A percentile compares a stretch with the other conserved stretches of the same genome.
These are phyloP conservation scores for Daedaleopsis nitida DNA, from an alignment of 768 basidiomycete species.

Conservation along the genomic window DNA sequence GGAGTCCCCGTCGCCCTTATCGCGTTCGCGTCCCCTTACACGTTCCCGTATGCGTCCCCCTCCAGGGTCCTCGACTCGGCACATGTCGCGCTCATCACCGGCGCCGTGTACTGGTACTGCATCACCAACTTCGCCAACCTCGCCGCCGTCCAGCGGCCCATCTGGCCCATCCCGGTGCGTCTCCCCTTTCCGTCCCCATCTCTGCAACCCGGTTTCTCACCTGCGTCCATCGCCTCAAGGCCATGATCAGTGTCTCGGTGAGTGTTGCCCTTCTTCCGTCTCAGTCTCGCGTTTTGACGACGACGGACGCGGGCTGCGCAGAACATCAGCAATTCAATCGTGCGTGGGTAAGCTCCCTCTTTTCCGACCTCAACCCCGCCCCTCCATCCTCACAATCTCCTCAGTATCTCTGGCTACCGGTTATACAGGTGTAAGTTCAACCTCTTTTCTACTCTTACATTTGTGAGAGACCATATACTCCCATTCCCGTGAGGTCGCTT, in stretches of 20 bases:
- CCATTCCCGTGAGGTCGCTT: too few relatives aligned
- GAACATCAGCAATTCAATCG: constrained; percentile 22
- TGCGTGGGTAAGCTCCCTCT: constrained; percentile 13
- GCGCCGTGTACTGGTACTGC: constrained; percentile 15
- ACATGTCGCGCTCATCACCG: constrained; percentile 15
- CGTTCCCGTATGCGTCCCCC: too few relatives aligned
- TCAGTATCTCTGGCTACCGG: constrained; percentile 17
- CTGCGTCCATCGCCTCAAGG: neutral
- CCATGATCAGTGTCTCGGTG: constrained; percentile 20
- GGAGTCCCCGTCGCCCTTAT: neutral
- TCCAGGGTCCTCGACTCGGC: constrained; percentile 17
- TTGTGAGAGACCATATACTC: too few relatives aligned
- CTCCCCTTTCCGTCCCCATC: too few relatives aligned
- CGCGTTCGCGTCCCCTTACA: neutral
- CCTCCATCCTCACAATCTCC: neutral
- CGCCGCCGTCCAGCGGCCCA: constrained; percentile 6
- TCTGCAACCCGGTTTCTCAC: neutral
- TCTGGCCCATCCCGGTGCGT: constrained; percentile 6
- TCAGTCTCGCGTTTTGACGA: neutral
- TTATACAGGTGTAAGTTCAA: constrained; percentile 14
- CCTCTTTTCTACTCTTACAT: too few relatives aligned
- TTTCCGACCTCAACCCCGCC: neutral
- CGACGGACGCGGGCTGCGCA: neutral
- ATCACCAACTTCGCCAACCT: constrained; percentile 17
- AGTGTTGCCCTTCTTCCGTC: neutral